A percentile compares a stretch with the other conserved stretches of the same genome.
phyloP scores from a whole-genome alignment of 805 yeast species.

The Candida wancherniae region DNA sequence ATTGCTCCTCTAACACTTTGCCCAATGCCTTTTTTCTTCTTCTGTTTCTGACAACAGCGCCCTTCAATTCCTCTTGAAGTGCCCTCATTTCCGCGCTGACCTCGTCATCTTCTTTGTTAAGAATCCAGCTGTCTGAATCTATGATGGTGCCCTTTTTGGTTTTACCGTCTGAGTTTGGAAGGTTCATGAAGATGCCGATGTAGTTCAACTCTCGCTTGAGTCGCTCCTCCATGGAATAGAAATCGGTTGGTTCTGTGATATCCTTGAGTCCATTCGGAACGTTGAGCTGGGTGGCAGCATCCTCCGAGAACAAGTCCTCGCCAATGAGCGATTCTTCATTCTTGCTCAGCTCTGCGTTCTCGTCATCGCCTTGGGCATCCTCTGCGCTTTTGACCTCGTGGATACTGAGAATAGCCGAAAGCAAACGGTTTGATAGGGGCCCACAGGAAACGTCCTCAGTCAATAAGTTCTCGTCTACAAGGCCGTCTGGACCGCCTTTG shows the following conservation, averaged over 20 bases:
- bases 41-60: conserved; percentile 58
- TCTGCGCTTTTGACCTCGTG: conserved; percentile 20
- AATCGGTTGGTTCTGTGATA: conserved; percentile 55
- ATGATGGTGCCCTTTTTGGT: conserved; percentile 25
- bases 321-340: conserved; percentile 11
- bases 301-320: conserved; percentile 23
- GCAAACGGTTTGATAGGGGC: conserved; percentile 77
- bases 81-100: conserved; percentile 75
- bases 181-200: conserved; percentile 81
- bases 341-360: conserved; percentile 10
- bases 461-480: conserved; percentile 61
- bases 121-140: conserved; percentile 69
- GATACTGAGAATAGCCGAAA: conserved; percentile 70
- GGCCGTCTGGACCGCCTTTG: conserved; percentile 52
- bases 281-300: conserved; percentile 34
- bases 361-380: conserved; percentile 17
- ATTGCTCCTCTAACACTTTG: conserved; percentile 77
- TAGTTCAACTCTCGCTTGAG: conserved; percentile 81
- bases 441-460: conserved; percentile 82
- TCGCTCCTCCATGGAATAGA: conserved; percentile 79
- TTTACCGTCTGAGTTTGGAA: conserved; percentile 30
- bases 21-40: conserved; percentile 59
- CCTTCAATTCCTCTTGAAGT: conserved; percentile 64
- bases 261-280: conserved; percentile 34
- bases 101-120: conserved; percentile 88